Evolutionary conservation across 169 alveolate genomes (phyloP), one percentile per base, ranked within the genome.

Genomic region (Pseudocohnilembus persalinus): DNA sequence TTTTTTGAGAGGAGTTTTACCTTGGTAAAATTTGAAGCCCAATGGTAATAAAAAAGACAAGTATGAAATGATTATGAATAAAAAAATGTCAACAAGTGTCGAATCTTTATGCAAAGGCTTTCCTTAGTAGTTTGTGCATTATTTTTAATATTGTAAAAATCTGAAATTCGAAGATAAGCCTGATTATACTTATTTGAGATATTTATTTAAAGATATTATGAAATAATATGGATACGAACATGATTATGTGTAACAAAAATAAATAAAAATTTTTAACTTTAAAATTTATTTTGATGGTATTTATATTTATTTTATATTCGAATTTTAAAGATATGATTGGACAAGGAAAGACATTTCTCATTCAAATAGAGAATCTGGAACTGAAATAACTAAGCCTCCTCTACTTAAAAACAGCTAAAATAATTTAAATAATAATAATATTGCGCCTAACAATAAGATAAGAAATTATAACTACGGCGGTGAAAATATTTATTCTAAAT

Each of bases 111-210:
- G 95, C 79, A 87, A 88, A 84, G 90, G 92, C 49, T 83, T 88
- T 75, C 96, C 97, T 0, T 84, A 84, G n/a, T 93, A 95, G 83
- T 93, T 95, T 72, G 81, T 88, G 0, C 84, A 88, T 35, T 92
- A 85, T 83, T 87, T 95, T 31, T 92, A 92, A 81, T 92, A 94
- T 87, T 77, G 93, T 68, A 89, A 94, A 77, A 91, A 90, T 72
- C 89, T 94, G 27, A 91, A 91, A 76, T 96, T 93, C 82, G 98
- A 96, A 72, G 98, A 94, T 31, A 92, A 94, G 78, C 98, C 98
- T 31, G 97, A 96, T 86, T 96, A 96, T 76, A 77, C 88, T 35
- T 89, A 88, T 88, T 87, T 93, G 35, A 93, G 93, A 83, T 75
- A 87, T 72, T 74, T 93, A 49, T 92, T 95, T 82, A 91, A 87